Evolutionary conservation across 2,329 filamentous ascomycete genomes (phyloP), one percentile per base, ranked within the genome.

Genomic region (Diaporthe amygdali): DNA sequence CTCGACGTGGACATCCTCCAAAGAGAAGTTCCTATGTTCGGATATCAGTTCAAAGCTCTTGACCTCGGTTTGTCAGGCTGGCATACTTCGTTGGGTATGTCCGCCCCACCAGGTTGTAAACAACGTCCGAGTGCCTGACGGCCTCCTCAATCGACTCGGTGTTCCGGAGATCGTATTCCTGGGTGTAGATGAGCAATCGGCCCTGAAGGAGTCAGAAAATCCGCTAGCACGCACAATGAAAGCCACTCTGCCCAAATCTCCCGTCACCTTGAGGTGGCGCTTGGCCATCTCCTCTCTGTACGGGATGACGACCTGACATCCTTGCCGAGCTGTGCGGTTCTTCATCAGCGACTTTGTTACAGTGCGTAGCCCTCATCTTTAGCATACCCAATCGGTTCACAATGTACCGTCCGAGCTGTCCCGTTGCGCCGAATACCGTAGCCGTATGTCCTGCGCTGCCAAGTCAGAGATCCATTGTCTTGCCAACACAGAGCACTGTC

Each of bases 271-370:
- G 79, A 99, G 87, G 85, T 98, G 96, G 77, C 96, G 92, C 89
- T 98, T 98, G 77, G 93, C 88, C 95, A 98, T 98, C 84, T 98
- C 96, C 86, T 99, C 96, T 55, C 96, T 92, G 88, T 91, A 99
- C 63, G 96, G 96, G 72, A 98, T 84, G 72, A 99, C 91, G 49
- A 99, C 96, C 47, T 93, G 97, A 84, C 94, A 97, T 91, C 96
- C 96, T 85, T 95, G 91, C 74, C 94, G 92, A 77, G 96, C 96
- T 97, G 78, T 79, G 74, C 70, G 66, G 71, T 44, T 79, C 74
- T 72, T 67, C 55, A 75, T 79, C 68, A 79, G 76, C 74, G 69
- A 63, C n/a, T 9, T 15, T 22, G 10, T 41, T 27, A 34, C 47
- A 5, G 32, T 22, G 32, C 14, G 8, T 12, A 27, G 27, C 3